Evolutionary conservation across 345 rosid genomes (phyloP), one percentile per base, ranked within the genome.

Genomic region (Populus nigra): DNA sequence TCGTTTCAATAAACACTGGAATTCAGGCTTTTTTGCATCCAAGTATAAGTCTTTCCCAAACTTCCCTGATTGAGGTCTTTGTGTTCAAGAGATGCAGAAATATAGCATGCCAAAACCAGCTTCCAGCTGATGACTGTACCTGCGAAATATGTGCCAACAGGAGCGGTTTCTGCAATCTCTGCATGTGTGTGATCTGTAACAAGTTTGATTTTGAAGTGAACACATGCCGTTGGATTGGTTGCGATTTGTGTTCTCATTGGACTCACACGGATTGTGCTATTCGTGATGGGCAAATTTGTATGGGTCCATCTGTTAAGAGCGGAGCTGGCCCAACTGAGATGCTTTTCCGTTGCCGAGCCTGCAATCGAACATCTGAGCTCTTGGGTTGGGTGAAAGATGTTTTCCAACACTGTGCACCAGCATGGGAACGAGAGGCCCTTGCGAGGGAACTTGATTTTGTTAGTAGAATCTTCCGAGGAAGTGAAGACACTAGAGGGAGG

Each of bases 181-280:
- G 99, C 89, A 93, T 92, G 98, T 93, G 99, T 79, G 96, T 93
- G 65, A 92, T 96, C 79, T 93, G 99, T 84, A 91, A 86, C 88
- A 96, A 93, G 90, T 96, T 96, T 59, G 98, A 96, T 83, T 93
- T 96, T 85, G 96, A 90, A 63, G 97, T 92, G 74, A 93, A 96
- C 81, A 92, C 99, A 5, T 93, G 97, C 81, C 97, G 98, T 75
- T 96, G 99, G 99, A 86, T 96, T 33, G 98, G 99, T n/a, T 96
- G 99, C 2, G 99, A 93, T 45, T 79, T 96, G 81, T 96, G 97
- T 76, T 92, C 97, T 73, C 99, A 96, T 66, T 96, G 99, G 98
- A 93, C 98, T 72, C 98, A 96, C 85, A 91, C 97, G 2, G 99
- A 93, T 79, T 96, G 99, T 84, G 99, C 99, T 5, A 92, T 93